A percentile compares a stretch with the other conserved stretches of the same genome.
phyloP scores from a whole-genome alignment of 2,329 filamentous ascomycete genomes.

The Diaporthe velutina region DNA sequence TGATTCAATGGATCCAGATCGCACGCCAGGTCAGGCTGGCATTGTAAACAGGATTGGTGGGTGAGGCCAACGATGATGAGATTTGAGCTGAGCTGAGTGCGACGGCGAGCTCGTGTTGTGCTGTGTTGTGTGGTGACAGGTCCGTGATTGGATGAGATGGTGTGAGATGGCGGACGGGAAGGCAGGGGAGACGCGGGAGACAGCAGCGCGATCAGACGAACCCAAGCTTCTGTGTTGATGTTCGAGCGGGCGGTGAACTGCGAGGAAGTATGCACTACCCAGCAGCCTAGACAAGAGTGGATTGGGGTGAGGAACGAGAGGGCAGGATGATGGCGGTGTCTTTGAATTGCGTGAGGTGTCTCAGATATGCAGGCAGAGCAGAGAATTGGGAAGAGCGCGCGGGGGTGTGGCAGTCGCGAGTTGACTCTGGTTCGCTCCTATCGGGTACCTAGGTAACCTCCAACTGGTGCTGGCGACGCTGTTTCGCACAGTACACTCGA shows the following conservation, averaged over 20 bases:
- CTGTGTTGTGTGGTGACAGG: neutral
- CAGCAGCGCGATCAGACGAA: conserved; percentile 28
- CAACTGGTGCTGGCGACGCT: no score
- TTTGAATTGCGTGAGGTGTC: conserved; percentile 25
- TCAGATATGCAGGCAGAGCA: conserved; percentile 6
- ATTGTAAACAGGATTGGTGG: conserved; percentile 15
- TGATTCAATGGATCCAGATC: neutral
- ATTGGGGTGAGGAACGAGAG: neutral
- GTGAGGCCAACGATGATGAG: conserved; percentile 6
- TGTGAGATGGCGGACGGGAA: conserved; percentile 1
- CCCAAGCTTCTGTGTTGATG: neutral
- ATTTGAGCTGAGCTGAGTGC: conserved; percentile 7
- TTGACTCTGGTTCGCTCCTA: neutral
- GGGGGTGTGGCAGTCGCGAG: neutral
- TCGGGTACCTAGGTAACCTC: neutral
- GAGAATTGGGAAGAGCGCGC: neutral
- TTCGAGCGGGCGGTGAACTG: neutral
- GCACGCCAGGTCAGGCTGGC: neutral
- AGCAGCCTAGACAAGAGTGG: neutral
- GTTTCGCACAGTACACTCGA: neutral
- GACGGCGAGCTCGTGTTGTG: conserved; percentile 24
- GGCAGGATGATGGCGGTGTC: conserved; percentile 4
- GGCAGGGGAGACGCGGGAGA: conserved; percentile 18
- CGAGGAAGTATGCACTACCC: neutral
- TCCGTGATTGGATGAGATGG: neutral